These are phyloP conservation scores for Albizia julibrissin DNA, from an alignment of 306 rosid species.

Conservation along the genomic window DNA sequence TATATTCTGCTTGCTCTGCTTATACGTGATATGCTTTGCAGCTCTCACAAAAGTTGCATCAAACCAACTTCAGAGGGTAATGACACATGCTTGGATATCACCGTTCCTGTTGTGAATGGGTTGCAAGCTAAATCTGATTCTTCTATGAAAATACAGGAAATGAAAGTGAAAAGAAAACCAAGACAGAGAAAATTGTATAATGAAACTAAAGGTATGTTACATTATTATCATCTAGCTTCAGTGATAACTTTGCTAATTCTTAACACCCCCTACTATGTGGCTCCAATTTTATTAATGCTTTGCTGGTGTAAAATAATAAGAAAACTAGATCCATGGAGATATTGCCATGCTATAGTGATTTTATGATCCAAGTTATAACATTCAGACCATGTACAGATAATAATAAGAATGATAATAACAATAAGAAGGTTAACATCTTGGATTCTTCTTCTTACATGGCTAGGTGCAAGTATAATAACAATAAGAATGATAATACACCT, in stretches of 20 bases:
- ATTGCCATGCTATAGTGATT: neutral
- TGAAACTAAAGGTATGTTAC: conserved; percentile 59
- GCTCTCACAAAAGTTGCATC: conserved; percentile 35
- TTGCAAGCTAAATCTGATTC: conserved; percentile 40
- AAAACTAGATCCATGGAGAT: conserved; percentile 1
- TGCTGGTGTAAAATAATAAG: conserved; percentile 20
- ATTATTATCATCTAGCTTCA: conserved; percentile 24
- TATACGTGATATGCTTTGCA: conserved; percentile 33
- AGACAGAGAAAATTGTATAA: conserved; percentile 41
- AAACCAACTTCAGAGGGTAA: conserved; percentile 39
- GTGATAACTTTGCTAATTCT: conserved; percentile 19
- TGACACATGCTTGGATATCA: conserved; percentile 43
- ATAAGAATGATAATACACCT: too few relatives aligned
- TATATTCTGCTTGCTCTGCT: conserved; percentile 23
- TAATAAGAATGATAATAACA: too few relatives aligned
- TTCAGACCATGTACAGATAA: neutral
- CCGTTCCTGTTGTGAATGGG: conserved; percentile 33
- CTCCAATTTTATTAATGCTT: conserved; percentile 21
- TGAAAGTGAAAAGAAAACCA: conserved; percentile 60
- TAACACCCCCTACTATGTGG: conserved; percentile 5
- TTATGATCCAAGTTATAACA: neutral
- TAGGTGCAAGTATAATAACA: too few relatives aligned
- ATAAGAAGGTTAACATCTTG: conserved; percentile 33
- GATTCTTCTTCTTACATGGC: neutral
- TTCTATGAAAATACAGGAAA: conserved; percentile 41